Evolutionary conservation across 305 asterid genomes (phyloP), one percentile per base, ranked within the genome.

Genomic region (Fraxinus albicans): DNA sequence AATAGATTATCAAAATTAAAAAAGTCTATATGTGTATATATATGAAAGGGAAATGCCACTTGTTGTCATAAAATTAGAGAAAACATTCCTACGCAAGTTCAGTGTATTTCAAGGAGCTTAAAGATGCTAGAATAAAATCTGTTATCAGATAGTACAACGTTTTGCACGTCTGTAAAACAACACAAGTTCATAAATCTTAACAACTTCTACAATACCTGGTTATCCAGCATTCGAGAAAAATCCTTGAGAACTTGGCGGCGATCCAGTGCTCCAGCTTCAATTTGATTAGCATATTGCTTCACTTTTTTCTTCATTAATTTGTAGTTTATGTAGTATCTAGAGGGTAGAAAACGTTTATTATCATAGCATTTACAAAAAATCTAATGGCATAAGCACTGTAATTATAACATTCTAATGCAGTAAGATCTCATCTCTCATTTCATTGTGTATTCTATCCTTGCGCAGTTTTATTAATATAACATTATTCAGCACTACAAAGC

Each of bases 241-340:
- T 96, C 99, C 89, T 96, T 96, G 88, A 95, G 98, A 81, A 96
- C 98, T 83, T 91, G 91, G 27, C 96, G 90, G 40, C 93, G 98
- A 74, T 95, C 95, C 42, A 96, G 78, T 82, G 92, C 91, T 74
- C 95, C 97, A 79, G 89, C 88, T 87, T 93, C 93, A 85, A 93
- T 94, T 90, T 93, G 99, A 81, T 84, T 88, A 40, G 91, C 73
- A 53, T 96, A 96, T 79, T 95, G 98, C 86, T 91, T 96, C 82
- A 96, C 98, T 77, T 69, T 96, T 85, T 90, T 96, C 95, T 96
- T 96, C 98, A 96, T 96, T 85, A 93, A 79, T 85, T 96, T 96
- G 97, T 96, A 96, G 90, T 93, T 96, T 95, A 96, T 96, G 85
- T 96, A 96, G 89, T 96, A 96, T 84, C 99, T 96, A 83, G 42